Conservation (phyloP, 306 rosid species). For the Crotalaria pallida region DNA sequence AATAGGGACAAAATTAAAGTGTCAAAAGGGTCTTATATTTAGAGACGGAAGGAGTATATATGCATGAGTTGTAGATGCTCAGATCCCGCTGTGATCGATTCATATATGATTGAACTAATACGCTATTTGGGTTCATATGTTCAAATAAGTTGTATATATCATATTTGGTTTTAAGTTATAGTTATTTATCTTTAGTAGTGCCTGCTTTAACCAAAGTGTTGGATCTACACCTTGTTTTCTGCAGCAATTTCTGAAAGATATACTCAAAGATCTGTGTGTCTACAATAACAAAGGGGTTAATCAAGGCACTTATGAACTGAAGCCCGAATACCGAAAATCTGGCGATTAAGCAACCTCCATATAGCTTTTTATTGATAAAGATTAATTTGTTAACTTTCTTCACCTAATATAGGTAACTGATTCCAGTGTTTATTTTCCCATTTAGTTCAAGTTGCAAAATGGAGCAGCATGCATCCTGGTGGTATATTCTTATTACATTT, state of each 20-base stretch:
- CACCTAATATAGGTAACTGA: not conserved
- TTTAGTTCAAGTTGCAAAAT: conserved; percentile 10
- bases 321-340: conserved; percentile 79
- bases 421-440: not conserved
- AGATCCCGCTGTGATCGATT: not conserved
- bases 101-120: not conserved
- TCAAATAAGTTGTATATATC: not conserved
- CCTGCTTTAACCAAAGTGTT: not conserved
- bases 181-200: not conserved
- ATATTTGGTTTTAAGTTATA: not conserved
- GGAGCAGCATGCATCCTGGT: conserved; percentile 8
- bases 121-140: not conserved
- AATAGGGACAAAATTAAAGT: too few relatives aligned
- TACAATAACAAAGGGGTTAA: conserved; percentile 88
- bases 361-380: conserved; percentile 13
- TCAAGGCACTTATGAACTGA: conserved; percentile 90
- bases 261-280: conserved; percentile 75
- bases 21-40: too few relatives aligned
- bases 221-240: conserved; percentile 18
- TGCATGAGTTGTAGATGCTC: not conserved
- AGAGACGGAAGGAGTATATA: too few relatives aligned
- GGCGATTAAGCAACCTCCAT: conserved; percentile 33
- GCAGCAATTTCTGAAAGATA: conserved; percentile 95
- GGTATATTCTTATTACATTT: not conserved
- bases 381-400: not conserved